phyloP scores from a whole-genome alignment of 148 eudicot species.

The Cornus kousa region DNA sequence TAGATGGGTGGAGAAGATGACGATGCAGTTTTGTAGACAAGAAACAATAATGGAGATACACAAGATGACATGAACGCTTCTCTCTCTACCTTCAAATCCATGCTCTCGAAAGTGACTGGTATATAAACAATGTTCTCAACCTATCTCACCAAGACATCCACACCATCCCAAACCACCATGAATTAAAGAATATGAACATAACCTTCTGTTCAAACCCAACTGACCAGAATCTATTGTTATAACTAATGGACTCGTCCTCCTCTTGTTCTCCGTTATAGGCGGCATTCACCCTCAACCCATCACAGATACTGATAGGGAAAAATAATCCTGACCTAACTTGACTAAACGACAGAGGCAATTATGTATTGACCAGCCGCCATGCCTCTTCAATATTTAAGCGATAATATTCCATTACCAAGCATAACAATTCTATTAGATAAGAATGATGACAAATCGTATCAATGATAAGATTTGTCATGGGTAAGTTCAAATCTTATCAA shows the following conservation, averaged over 20 bases:
- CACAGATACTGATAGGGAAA: no score
- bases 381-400: no score
- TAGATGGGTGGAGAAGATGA: conserved; percentile 42
- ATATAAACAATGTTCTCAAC: conserved; percentile 17
- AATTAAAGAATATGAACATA: conserved; percentile 8
- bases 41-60: conserved; percentile 8
- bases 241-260: conserved; percentile 24
- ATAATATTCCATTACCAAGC: no score
- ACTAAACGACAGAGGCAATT: no score
- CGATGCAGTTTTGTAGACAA: conserved; percentile 38
- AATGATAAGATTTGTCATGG: no score
- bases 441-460: no score
- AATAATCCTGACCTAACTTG: no score
- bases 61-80: conserved; percentile 12
- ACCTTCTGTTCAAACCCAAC: background rate
- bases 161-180: background rate
- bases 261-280: conserved; percentile 22
- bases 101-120: conserved; percentile 45
- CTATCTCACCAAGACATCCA: conserved; percentile 3
- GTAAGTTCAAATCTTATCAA: no score
- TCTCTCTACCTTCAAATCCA: conserved; percentile 31
- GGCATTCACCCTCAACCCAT: conserved; percentile 20
- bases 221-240: conserved; percentile 6
- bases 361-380: no score
- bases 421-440: no score